A percentile compares a stretch with the other conserved stretches of the same genome.
Evolutionary conservation across 768 basidiomycete species (phyloP).

Genomic region (Botryobasidium botryosum): DNA sequence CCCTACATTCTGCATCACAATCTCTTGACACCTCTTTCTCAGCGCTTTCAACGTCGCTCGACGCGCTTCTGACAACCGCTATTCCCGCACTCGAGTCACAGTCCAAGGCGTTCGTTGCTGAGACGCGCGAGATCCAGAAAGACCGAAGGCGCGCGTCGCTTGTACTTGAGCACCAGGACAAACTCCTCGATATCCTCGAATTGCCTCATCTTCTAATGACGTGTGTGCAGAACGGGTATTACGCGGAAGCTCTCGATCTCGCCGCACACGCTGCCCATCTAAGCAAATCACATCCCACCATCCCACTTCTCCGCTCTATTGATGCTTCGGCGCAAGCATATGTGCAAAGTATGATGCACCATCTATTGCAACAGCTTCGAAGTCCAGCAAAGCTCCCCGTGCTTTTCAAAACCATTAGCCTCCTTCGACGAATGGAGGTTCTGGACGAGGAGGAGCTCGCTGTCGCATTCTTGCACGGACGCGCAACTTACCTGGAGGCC

Average conservation of each 20-base stretch:
- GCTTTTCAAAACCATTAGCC: slow-evolving; percentile 78
- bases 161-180: slow-evolving; percentile 90
- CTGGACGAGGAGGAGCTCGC: slow-evolving; percentile 58
- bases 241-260: slow-evolving; percentile 79
- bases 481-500: slow-evolving; percentile 43
- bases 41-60: slow-evolving; percentile 58
- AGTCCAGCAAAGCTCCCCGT: slow-evolving; percentile 80
- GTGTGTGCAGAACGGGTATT: slow-evolving; percentile 84
- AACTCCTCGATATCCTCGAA: slow-evolving; percentile 80
- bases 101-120: slow-evolving; percentile 51
- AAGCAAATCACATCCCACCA: slow-evolving; percentile 26
- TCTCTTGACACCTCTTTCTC: slow-evolving; percentile 55
- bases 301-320: slow-evolving; percentile 33
- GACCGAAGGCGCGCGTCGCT: slow-evolving; percentile 60
- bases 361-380: slow-evolving; percentile 60
- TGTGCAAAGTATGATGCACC: slow-evolving; percentile 37
- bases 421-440: slow-evolving; percentile 68
- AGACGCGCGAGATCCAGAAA: slow-evolving; percentile 50
- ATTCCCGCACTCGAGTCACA: slow-evolving; percentile 65
- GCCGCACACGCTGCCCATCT: slow-evolving; percentile 49
- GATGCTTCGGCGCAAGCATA: slow-evolving; percentile 28
- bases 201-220: slow-evolving; percentile 83
- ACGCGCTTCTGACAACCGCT: slow-evolving; percentile 39
- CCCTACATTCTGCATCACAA: slow-evolving; percentile 65
- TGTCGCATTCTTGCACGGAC: slow-evolving; percentile 63